phyloP scores from a whole-genome alignment of 352 stramenopile species.

The Phytophthora capsici region DNA sequence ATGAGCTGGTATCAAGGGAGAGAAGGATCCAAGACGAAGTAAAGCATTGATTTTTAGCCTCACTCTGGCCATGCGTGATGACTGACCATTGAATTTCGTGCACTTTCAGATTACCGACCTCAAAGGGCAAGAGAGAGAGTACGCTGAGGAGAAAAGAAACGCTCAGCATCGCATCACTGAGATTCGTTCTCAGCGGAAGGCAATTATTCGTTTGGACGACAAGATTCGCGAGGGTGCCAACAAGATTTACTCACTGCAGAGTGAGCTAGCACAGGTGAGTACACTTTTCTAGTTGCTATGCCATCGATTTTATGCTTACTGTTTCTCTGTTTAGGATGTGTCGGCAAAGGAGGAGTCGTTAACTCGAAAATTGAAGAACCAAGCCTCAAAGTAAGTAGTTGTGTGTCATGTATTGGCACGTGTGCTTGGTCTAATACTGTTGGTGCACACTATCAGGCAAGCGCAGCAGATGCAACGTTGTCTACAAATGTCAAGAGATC shows the following conservation, averaged over 20 bases:
- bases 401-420: background rate
- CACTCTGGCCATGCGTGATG: background rate
- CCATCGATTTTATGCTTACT: slow-evolving; percentile 1
- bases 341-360: slow-evolving; percentile 81
- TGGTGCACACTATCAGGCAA: slow-evolving; percentile 45
- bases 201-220: slow-evolving; percentile 75
- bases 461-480: slow-evolving; percentile 72
- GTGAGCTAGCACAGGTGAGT: slow-evolving; percentile 72
- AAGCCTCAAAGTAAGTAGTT: slow-evolving; percentile 60
- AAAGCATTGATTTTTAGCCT: background rate
- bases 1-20: slow-evolving; percentile 47
- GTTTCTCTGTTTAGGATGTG: slow-evolving; percentile 51
- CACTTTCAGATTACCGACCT: slow-evolving; percentile 55
- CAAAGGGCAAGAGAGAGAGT: slow-evolving; percentile 69
- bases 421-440: slow-evolving; percentile 8
- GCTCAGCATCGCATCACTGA: slow-evolving; percentile 68
- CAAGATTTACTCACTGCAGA: slow-evolving; percentile 74
- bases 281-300: background rate
- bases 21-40: slow-evolving; percentile 68
- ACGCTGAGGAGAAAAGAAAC: slow-evolving; percentile 63
- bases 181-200: slow-evolving; percentile 71
- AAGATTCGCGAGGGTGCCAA: slow-evolving; percentile 76
- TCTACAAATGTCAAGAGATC: slow-evolving; percentile 56
- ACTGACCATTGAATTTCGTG: background rate
- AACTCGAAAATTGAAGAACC: slow-evolving; percentile 75